Evolutionary conservation across 768 basidiomycete species (phyloP).

Genomic region (Clathrus columnatus): DNA sequence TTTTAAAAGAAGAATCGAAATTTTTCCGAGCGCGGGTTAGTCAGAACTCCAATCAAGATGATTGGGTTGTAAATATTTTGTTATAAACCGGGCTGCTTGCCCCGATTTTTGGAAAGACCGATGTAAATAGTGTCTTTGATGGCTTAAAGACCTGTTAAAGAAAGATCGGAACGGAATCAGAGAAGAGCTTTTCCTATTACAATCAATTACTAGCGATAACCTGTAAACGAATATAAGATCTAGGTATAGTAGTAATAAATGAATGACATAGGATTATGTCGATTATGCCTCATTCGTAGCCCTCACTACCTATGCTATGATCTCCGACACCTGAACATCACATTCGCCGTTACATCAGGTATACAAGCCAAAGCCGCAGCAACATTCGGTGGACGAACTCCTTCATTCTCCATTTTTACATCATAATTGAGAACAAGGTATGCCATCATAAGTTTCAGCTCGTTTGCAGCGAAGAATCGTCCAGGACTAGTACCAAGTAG

Average conservation of each 20-base stretch:
- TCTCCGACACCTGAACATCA: constrained; percentile 17
- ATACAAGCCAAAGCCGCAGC: constrained; percentile 12
- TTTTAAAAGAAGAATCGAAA: too few relatives aligned
- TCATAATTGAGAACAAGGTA: constrained; percentile 11
- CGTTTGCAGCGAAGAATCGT: constrained; percentile 11
- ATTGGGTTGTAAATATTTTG: too few relatives aligned
- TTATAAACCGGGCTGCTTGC: too few relatives aligned
- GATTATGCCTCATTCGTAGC: background rate
- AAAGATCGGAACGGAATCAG: too few relatives aligned
- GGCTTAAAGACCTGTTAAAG: too few relatives aligned
- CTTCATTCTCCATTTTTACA: background rate
- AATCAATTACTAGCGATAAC: too few relatives aligned
- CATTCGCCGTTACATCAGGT: constrained; percentile 17
- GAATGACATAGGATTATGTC: background rate
- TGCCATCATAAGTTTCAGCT: constrained; percentile 12
- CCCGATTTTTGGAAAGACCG: too few relatives aligned
- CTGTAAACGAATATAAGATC: too few relatives aligned
- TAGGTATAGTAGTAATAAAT: background rate
- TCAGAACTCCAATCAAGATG: too few relatives aligned
- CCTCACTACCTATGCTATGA: background rate
- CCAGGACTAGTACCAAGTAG: constrained; percentile 8
- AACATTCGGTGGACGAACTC: constrained; percentile 1
- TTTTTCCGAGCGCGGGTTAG: too few relatives aligned
- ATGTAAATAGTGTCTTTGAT: too few relatives aligned
- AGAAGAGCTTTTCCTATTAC: too few relatives aligned